Percentiles rank a stretch among this genome's conserved stretches.
Conservation (phyloP, 2,329 filamentous ascomycete species). For the Raffaelea ambrosiae region DNA sequence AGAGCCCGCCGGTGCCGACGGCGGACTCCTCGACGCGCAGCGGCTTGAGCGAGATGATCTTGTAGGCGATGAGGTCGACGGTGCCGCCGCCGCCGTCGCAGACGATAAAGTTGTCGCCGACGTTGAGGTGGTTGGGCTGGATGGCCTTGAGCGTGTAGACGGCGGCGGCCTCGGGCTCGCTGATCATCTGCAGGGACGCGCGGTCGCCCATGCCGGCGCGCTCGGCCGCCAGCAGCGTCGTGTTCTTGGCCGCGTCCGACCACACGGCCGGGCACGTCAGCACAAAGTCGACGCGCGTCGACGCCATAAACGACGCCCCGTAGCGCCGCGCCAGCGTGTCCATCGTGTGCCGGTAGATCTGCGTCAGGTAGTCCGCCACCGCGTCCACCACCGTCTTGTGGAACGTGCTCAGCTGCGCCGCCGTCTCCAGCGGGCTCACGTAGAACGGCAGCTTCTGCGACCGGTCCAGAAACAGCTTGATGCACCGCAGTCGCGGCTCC, state of each 20-base stretch:
- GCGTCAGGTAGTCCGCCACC: slow-evolving; percentile 69
- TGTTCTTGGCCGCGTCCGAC: slow-evolving; percentile 80
- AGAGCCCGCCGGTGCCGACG: slow-evolving; percentile 69
- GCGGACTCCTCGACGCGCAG: slow-evolving; percentile 70
- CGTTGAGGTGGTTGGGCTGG: slow-evolving; percentile 62
- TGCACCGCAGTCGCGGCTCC: slow-evolving; percentile 66
- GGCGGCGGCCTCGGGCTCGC: slow-evolving; percentile 71
- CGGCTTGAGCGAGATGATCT: slow-evolving; percentile 65
- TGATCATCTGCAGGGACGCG: slow-evolving; percentile 68
- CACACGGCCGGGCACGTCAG: slow-evolving; percentile 77
- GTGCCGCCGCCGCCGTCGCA: slow-evolving; percentile 57
- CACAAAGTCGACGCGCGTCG: slow-evolving; percentile 69
- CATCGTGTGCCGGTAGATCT: slow-evolving; percentile 71
- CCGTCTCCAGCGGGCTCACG: slow-evolving; percentile 68
- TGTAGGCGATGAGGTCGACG: slow-evolving; percentile 73
- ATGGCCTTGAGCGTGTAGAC: slow-evolving; percentile 75
- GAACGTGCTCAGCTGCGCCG: slow-evolving; percentile 63
- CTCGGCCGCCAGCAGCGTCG: slow-evolving; percentile 69
- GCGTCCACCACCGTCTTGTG: slow-evolving; percentile 73
- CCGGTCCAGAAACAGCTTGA: slow-evolving; percentile 77
- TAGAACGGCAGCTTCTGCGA: slow-evolving; percentile 76
- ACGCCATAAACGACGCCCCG: slow-evolving; percentile 69
- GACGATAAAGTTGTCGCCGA: slow-evolving; percentile 58
- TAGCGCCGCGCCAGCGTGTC: slow-evolving; percentile 66
- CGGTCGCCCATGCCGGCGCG: slow-evolving; percentile 67